Evolutionary conservation across 2,329 filamentous ascomycete species (phyloP), one percentile per base, ranked within the genome.

Genomic region (Escovopsis sp.): DNA sequence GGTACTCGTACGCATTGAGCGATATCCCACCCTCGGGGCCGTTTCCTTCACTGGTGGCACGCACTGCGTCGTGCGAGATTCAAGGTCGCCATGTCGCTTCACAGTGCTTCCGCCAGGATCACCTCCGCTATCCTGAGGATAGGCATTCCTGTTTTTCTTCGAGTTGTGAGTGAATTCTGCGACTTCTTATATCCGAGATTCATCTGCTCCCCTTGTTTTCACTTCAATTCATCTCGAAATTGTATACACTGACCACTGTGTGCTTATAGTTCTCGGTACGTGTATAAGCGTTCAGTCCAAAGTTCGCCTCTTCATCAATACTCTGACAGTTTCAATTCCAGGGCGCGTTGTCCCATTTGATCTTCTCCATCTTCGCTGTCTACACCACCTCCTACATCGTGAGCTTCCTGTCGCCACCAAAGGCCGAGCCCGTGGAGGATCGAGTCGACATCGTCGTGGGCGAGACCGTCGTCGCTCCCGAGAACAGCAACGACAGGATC

Each of bases 311-410:
- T 9, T 4, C 1, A 9, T 30, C 4, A 2, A 3, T 30, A 1
- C 11, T 30, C 27, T 30, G 27, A 30, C 27, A 11, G 11, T 9
- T 30, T 4, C 8, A 9, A 11, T 9, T 2, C 11, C 7, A 30
- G 27, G 27, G 27, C 27, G 27, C 27, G 13, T n/a, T 35, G 8
- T 14, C 33, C n/a, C 33, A 14, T 27, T 51, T 74, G 32, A 64
- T 77, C 4, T 76, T 76, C 43, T 69, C 79, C 0, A 62, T 81
- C 2, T 77, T 81, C 45, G 76, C 73, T 20, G 59, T 85, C 43
- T 85, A 84, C 50, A 55, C 79, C 0, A 70, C 79, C 0, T 67
- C 77, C 1, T 84, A 81, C 58, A 57, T 82, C 39, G 62, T 66
- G 11, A 74, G 70, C 49, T 77, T 74, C 53, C 58, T 72, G 24